Base-by-base conservation (phyloP, 192 early-diverging fungal species). In the Spizellomyces punctatus region DNA sequence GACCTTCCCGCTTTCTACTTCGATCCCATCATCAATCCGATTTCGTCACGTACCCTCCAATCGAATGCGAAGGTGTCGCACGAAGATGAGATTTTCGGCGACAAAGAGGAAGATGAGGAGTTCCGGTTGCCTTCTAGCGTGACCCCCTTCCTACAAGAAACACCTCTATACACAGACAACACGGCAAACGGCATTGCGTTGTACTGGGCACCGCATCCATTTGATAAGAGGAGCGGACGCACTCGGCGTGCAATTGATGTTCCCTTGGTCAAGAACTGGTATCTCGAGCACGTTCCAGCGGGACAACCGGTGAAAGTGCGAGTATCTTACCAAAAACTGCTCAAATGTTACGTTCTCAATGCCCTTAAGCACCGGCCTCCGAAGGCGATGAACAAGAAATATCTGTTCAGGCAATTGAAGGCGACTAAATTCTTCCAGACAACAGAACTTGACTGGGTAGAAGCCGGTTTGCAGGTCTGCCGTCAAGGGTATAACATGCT, bases 401-500 rank as follows among this genome's bases (percentile, higher is more conserved):
- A 95, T 70, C 88, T 99, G 54, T 96, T 99, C 86, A 84, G 93
- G 22, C 95, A 97, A 79, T 87, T 99, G 49, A 92, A 93, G 71
- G 88, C 93, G 6, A 99, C 96, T 50, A 99, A 99, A 75, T 99
- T 99, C 79, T 99, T 99, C 86, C 98, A 99, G 80, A 88, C 90
- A 5, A 99, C 98, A 8, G 95, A 97, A 75, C 80, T 99, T 10
- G 98, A 99, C 80, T 99, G 98, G 98, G 96, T 99, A 54, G 98
- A 99, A 83, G 98, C 95, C 21, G 98, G 98, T 63, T 80, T 99
- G 54, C 98, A 99, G 82, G 95, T 99, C 43, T 95, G 93, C 76
- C 88, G 96, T 19, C 98, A 99, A 84, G 98, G 98, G 63, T 96
- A 97, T 83, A 99, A 97, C 76, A 99, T 99, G 98, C 86, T 99